Evolutionary conservation across 2,329 filamentous ascomycete species (phyloP), one percentile per base, ranked within the genome.

Genomic region (Aspergillus phoenicis): DNA sequence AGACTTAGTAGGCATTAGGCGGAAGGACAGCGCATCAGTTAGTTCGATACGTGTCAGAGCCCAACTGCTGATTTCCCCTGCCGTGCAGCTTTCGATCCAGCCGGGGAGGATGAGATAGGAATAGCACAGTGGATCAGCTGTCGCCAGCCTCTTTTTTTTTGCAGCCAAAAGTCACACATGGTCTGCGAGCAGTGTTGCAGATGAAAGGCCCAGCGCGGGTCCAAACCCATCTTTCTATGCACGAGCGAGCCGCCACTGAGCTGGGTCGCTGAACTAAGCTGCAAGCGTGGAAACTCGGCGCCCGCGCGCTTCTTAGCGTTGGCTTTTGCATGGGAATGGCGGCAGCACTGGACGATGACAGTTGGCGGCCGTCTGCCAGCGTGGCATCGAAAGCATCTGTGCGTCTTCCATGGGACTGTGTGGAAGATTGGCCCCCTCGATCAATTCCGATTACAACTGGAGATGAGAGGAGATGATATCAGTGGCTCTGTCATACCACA

Each of bases 41-140:
- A 67, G 64, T 43, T 62, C 49, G 61, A 68, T 69, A 69, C 67
- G 67, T 69, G 67, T 75, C 73, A 74, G 62, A 66, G 66, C 64
- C 68, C 68, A 67, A 70, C 66, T 66, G 69, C 64, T 64, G 65
- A 68, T 61, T 66, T 63, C 64, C 66, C 66, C 66, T 68, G 62
- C 63, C 67, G 65, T 68, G 66, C 67, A 73, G 65, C 63, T 66
- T 64, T 60, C 67, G 62, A 68, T 60, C 66, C 67, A 64, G 63
- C 59, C 58, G 57, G 63, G 26, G 52, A 39, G 39, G 60, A 63
- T 60, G 47, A 52, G 62, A 63, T 66, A 69, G 63, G 66, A 61
- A 64, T 64, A 66, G 56, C 57, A 57, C 56, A 55, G 68, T 71
- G 67, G 68, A 69, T 63, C 69, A 57, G 54, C 60, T 55, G 47